Base-by-base conservation (phyloP, 2,329 filamentous ascomycete species). In the Claviceps africana region DNA sequence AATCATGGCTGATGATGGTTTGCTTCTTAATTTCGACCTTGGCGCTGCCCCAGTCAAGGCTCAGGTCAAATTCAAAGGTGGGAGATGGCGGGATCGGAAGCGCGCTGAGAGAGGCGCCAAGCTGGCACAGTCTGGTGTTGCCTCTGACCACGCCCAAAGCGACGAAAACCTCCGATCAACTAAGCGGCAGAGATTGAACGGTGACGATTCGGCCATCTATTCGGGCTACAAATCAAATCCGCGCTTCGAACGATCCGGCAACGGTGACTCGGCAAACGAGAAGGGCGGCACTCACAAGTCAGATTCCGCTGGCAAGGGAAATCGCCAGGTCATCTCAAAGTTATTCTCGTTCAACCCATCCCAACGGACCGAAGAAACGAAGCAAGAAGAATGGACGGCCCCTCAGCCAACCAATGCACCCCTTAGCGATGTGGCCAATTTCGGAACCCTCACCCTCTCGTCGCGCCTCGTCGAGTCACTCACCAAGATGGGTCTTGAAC, bases 1-100 rank as follows among this genome's bases (percentile, higher is more conserved):
- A 40, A 56, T 45, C 55, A 96, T 97, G 90, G 87, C 87, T 50
- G 90, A 97, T 73, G 87, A 95, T 82, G 89, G 89, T 59, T 86
- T 98, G 81, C 78, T 96, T 53, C 74, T 97, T 64, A 97, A 97
- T 62, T 96, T 97, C 65, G 83, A 88, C 60, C 73, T 95, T 53
- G 78, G 80, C 30, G 82, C 87, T 55, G 77, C 73, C 19, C 77
- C 85, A 13, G 65, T 87, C 51, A 76, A 82, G 55, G 73, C 77
- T 6, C 71, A 78, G 51, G 72, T 78, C 55, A 81, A 76, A 59
- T 87, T 94, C 67, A 93, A 86, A 65, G 93, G 93, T 59, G 93
- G 93, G n/a, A 80, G 81, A 60, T 98, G 93, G 93, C 85, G 86
- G 64, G 90, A 95, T 65, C 80, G 93, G 56, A 77, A 91, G 55